Evolutionary conservation across 176 grass and related monocot genomes (phyloP), one percentile per base, ranked within the genome.

Genomic region (Ampelocalamus luodianensis): DNA sequence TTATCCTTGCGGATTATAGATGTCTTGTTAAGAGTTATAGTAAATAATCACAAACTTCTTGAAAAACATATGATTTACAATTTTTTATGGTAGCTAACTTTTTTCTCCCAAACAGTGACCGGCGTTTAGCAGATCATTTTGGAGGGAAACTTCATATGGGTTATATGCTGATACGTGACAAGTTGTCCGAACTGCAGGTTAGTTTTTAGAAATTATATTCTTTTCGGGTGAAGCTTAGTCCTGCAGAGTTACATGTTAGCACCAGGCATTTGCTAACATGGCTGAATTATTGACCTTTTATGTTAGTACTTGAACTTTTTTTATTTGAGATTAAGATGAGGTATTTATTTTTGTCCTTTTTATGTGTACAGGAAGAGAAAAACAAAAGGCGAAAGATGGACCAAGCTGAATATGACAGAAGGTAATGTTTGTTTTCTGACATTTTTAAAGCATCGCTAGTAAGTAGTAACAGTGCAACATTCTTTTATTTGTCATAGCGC

Each of bases 51-150:
- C 26, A 32, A 72, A 69, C 39, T 85, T 60, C n/a, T 76, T 36
- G 36, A 73, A 15, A 29, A 59, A 65, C 17, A 39, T 79, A 26
- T 39, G 5, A 14, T 74, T 75, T 75, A 44, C 22, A 45, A 22
- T 72, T 73, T 73, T 51, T 40, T 29, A 39, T 38, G 18, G 32
- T 55, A 64, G 69, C 18, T 91, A 74, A 91, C 16, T 43, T 83
- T 63, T 32, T 72, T 48, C 54, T 82, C 27, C 32, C 76, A 65
- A 82, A 88, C 83, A 96, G 96, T 96, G 93, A 99, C 74, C 93
- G 93, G 37, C 96, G 96, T 46, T 67, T 99, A 81, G 93, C 96
- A 80, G 93, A 99, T 94, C 96, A 99, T 92, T 99, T 99, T 91
- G 96, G 96, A 82, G 96, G 96, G 29, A 96, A 99, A 83, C 96